Evolutionary conservation across 768 basidiomycete species (phyloP), one percentile per base, ranked within the genome.

Genomic region (Dentipellis fragilis): DNA sequence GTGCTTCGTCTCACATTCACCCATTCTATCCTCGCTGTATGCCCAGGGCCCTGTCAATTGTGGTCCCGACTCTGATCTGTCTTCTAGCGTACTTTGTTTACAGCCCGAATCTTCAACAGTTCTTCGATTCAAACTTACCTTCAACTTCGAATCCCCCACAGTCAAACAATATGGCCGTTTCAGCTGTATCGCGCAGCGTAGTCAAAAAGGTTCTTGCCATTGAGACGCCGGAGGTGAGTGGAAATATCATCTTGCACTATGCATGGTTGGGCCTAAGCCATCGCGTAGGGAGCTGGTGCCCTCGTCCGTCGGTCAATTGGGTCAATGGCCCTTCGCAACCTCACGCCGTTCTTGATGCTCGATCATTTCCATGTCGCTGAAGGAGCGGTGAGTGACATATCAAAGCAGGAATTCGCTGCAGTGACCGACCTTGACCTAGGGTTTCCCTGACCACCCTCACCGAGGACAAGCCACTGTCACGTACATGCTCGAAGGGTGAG

Each of bases 371-470:
- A 84, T 63, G 77, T 88, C 54, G 69, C 72, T 0, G 68, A 80
- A 64, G 87, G 88, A 49, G 85, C 85, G 8, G 87, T 87, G 63
- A 56, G 83, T 58, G 11, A 8, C 37, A 3, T 42, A 22, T 22
- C 16, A 36, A 40, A 46, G 19, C 35, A 46, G 21, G 35, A 37
- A 11, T 36, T 23, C 22, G 42, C 2, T 37, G 29, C 29, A 6
- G 9, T 12, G 22, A 50, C 56, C 39, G 14, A 58, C 9, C 1
- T 35, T 19, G 37, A 9, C n/a, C 17, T 56, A 87, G 85, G 88
- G 89, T 3, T 93, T 95, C 64, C 89, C 91, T 11, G 94, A 96
- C 66, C 93, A 95, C 66, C 92, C 93, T 2, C 93, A 94, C 68
- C 79, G 92, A 16, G 93, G 92, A 3, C 92, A 93, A 67, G 84